phyloP scores from a whole-genome alignment of 169 alveolate species.

The Plasmodium ovale region DNA sequence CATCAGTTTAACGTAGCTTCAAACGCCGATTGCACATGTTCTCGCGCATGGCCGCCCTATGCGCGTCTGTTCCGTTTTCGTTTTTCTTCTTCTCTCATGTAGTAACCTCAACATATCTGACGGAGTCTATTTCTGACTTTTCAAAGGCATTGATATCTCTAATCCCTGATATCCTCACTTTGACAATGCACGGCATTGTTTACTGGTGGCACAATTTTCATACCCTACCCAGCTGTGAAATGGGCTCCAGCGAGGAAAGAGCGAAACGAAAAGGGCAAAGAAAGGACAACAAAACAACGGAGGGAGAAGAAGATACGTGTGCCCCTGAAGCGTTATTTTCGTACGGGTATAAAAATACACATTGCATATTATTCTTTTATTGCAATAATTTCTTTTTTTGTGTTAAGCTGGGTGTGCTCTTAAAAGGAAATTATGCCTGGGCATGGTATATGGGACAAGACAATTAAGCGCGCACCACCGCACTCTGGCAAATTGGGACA shows the following conservation, averaged over 20 bases:
- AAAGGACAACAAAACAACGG: neutral
- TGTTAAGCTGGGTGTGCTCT: too few species aligned
- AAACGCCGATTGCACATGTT: too few species aligned
- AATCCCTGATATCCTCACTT: conserved; percentile 72
- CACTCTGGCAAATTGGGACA: too few species aligned
- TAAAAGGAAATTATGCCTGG: too few species aligned
- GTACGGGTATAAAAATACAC: too few species aligned
- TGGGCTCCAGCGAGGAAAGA: neutral
- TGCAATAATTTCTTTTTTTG: too few species aligned
- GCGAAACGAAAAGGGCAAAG: neutral
- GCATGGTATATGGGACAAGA: too few species aligned
- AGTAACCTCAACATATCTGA: conserved; percentile 63
- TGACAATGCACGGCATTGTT: conserved; percentile 70
- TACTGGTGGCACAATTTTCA: neutral
- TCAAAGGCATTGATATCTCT: conserved; percentile 63
- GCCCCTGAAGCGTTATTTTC: too few species aligned
- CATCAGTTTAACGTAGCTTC: too few species aligned
- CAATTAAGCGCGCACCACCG: too few species aligned
- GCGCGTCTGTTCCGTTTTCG: neutral
- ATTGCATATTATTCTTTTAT: too few species aligned
- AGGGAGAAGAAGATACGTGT: neutral
- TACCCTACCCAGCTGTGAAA: neutral
- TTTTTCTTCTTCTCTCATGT: neutral
- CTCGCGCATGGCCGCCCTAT: too few species aligned
- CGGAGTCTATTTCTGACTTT: conserved; percentile 67